Percentiles rank a stretch among this genome's conserved stretches.
Conservation (phyloP, 306 rosid species). For the Leucaena leucocephala region DNA sequence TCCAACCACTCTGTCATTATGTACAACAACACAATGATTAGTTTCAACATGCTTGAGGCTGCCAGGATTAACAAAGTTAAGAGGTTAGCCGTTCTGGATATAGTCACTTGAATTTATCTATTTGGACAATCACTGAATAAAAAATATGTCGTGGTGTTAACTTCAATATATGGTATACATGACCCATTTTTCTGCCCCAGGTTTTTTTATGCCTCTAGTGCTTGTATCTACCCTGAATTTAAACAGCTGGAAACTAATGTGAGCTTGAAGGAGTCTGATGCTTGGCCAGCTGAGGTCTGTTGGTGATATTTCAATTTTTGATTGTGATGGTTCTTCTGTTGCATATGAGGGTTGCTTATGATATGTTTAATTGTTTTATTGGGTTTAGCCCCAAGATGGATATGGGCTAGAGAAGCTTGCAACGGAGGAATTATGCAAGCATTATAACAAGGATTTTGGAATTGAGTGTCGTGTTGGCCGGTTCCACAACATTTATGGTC, state of each 20-base stretch:
- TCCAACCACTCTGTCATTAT: slow-evolving; percentile 97
- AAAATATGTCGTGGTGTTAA: background rate
- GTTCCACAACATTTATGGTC: slow-evolving; percentile 97
- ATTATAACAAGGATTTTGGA: slow-evolving; percentile 90
- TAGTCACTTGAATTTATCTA: background rate
- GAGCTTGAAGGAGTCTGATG: slow-evolving; percentile 98
- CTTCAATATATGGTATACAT: background rate
- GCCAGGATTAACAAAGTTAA: slow-evolving; percentile 83
- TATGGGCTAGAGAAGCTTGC: slow-evolving; percentile 99
- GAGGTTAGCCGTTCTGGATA: slow-evolving; percentile 58
- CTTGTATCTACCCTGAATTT: slow-evolving; percentile 87
- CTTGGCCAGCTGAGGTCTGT: slow-evolving; percentile 99
- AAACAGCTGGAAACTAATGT: slow-evolving; percentile 87
- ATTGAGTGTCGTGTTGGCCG: slow-evolving; percentile 96
- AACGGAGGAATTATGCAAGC: slow-evolving; percentile 98
- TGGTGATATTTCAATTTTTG: slow-evolving; percentile 20
- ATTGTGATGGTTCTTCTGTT: slow-evolving; percentile 12
- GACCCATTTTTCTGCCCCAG: slow-evolving; percentile 39
- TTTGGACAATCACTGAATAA: background rate
- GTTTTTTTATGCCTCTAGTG: slow-evolving; percentile 98
- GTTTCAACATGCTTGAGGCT: slow-evolving; percentile 98
- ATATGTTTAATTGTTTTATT: slow-evolving; percentile 25
- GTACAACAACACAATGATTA: slow-evolving; percentile 97
- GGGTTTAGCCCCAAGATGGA: slow-evolving; percentile 95
- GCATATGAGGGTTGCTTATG: background rate